Conservation (phyloP, 495 filamentous ascomycete genomes). For the Aspergillus sparsus region DNA sequence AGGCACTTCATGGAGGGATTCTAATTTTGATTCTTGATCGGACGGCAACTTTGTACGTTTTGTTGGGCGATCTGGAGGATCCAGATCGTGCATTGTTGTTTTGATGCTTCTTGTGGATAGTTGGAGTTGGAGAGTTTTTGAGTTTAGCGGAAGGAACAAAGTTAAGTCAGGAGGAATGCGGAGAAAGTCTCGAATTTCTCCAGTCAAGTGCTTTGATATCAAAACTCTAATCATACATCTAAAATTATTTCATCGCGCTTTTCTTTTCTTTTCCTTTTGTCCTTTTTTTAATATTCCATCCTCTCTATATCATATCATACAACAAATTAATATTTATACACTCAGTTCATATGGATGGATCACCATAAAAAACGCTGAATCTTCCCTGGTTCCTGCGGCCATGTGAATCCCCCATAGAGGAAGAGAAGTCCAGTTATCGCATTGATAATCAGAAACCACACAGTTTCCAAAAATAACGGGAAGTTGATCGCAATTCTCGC, state of each 20-base stretch:
- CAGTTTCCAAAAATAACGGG: slow-evolving; percentile 67
- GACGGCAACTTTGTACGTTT: slow-evolving; percentile 22
- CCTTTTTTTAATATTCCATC: neutral
- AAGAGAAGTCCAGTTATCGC: slow-evolving; percentile 77
- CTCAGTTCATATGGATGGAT: slow-evolving; percentile 13
- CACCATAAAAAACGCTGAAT: slow-evolving; percentile 95
- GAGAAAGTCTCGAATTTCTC: neutral
- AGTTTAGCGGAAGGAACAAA: slow-evolving; percentile 5
- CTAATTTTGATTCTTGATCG: neutral
- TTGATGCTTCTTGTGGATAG: neutral
- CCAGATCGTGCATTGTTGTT: slow-evolving; percentile 19
- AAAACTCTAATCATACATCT: too few relatives aligned
- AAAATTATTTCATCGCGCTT: too few relatives aligned
- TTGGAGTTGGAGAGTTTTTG: slow-evolving; percentile 3
- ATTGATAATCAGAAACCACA: slow-evolving; percentile 77
- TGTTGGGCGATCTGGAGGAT: slow-evolving; percentile 14
- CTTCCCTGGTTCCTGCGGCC: slow-evolving; percentile 75
- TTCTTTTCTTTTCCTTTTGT: too few relatives aligned
- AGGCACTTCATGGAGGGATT: neutral
- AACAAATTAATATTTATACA: slow-evolving; percentile 16
- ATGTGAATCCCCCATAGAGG: slow-evolving; percentile 74
- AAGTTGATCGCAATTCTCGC: slow-evolving; percentile 36
- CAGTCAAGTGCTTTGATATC: too few relatives aligned
- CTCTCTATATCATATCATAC: slow-evolving; percentile 12
- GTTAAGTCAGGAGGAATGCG: neutral